These are phyloP conservation scores for Venturia oleaginea DNA, from an alignment of 2,329 filamentous ascomycete species.

Conservation along the genomic window DNA sequence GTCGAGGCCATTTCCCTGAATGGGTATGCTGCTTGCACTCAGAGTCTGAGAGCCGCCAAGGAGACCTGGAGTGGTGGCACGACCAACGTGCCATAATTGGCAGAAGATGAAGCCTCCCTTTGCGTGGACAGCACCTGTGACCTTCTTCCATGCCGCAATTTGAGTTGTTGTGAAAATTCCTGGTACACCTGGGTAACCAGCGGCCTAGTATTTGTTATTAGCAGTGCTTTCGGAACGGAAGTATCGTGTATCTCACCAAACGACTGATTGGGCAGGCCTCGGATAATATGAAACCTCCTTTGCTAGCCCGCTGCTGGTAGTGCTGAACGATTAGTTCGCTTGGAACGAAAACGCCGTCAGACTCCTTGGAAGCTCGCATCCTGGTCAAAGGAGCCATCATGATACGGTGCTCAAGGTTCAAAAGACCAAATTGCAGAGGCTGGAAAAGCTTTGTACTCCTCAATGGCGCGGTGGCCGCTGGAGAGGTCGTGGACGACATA, in stretches of 20 bases:
- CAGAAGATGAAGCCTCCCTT: conserved; percentile 41
- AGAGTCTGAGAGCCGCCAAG: conserved; percentile 16
- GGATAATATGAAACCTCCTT: conserved; percentile 10
- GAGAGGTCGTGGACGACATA: conserved; percentile 3
- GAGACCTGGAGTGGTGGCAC: conserved; percentile 31
- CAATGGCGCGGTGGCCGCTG: not conserved
- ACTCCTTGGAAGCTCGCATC: conserved; percentile 8
- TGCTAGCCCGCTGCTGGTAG: conserved; percentile 20
- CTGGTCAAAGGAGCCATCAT: conserved; percentile 14
- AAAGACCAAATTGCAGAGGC: conserved; percentile 12
- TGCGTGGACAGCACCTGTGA: conserved; percentile 42
- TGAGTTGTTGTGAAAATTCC: conserved; percentile 32
- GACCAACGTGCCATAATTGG: conserved; percentile 41
- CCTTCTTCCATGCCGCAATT: conserved; percentile 41
- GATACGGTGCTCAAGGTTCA: conserved; percentile 13
- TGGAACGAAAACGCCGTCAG: conserved; percentile 30
- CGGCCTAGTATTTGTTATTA: not conserved
- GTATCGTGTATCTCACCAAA: not conserved
- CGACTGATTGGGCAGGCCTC: conserved; percentile 8
- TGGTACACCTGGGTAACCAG: conserved; percentile 17
- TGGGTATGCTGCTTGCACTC: conserved; percentile 23
- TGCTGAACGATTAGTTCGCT: conserved; percentile 31
- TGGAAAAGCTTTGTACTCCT: conserved; percentile 9
- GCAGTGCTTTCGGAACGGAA: not conserved
- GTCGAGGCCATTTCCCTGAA: not conserved